phyloP scores from a whole-genome alignment of 345 rosid species.

The Microthlaspi erraticum region DNA sequence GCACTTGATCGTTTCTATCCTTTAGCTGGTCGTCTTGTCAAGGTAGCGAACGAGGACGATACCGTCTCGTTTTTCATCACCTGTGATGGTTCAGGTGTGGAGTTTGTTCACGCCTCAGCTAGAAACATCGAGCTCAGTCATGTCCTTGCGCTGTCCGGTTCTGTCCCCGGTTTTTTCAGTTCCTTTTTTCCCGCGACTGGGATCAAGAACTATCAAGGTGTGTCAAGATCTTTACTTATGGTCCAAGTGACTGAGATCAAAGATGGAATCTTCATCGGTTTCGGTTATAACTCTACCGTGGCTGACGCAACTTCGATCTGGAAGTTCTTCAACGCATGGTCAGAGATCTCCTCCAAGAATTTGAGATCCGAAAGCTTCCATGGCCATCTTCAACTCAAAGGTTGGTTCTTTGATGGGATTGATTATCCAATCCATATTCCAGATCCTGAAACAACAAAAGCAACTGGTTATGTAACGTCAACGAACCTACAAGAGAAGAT shows the following conservation, averaged over 20 bases:
- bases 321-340: constrained; percentile 57
- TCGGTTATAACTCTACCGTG: constrained; percentile 47
- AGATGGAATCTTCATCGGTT: constrained; percentile 54
- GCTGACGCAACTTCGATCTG: constrained; percentile 52
- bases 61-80: constrained; percentile 48
- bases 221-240: constrained; percentile 48
- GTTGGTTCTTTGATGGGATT: constrained; percentile 40
- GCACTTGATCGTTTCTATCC: constrained; percentile 48
- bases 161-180: constrained; percentile 38
- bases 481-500: constrained; percentile 39
- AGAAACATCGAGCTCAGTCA: constrained; percentile 41
- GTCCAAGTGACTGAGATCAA: constrained; percentile 56
- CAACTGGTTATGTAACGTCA: background rate
- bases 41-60: constrained; percentile 21
- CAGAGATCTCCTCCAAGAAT: constrained; percentile 43
- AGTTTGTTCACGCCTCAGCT: constrained; percentile 50
- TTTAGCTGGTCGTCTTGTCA: constrained; percentile 52
- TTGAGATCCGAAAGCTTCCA: background rate
- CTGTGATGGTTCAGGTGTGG: constrained; percentile 50
- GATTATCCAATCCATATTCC: constrained; percentile 45
- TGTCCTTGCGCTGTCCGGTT: constrained; percentile 30
- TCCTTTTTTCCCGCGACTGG: constrained; percentile 56
- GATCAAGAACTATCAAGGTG: constrained; percentile 39
- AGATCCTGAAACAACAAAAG: constrained; percentile 26
- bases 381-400: constrained; percentile 27